Percentiles rank a stretch among this genome's conserved stretches.
These are phyloP conservation scores for Candida neerlandica DNA, from an alignment of 1,139 yeast species.

Conservation along the genomic window DNA sequence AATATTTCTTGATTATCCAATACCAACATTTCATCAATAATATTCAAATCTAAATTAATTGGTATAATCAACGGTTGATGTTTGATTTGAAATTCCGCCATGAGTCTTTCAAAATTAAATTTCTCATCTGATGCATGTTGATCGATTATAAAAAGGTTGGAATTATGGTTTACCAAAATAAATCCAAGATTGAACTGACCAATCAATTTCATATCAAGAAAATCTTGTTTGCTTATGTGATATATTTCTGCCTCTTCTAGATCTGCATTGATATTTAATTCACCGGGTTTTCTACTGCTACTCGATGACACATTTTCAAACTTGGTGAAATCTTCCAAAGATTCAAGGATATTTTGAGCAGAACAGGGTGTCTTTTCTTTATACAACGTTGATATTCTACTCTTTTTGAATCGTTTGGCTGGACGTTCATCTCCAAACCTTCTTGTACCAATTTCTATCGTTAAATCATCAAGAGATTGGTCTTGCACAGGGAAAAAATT, in stretches of 20 bases:
- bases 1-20: conserved; percentile 60
- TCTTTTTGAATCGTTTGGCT: conserved; percentile 13
- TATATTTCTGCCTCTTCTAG: conserved; percentile 47
- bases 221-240: conserved; percentile 64
- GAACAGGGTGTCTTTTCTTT: conserved; percentile 2
- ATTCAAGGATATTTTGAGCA: conserved; percentile 8
- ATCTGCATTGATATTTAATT: conserved; percentile 20
- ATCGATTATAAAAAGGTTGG: conserved; percentile 81
- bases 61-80: conserved; percentile 77
- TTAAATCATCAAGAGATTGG: conserved; percentile 7
- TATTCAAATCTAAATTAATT: conserved; percentile 60
- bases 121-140: conserved; percentile 99
- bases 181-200: conserved; percentile 96
- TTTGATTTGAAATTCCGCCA: conserved; percentile 50
- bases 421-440: conserved; percentile 19
- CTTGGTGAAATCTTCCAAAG: background rate
- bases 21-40: conserved; percentile 76
- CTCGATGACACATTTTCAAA: background rate
- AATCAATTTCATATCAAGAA: conserved; percentile 68
- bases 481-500: conserved; percentile 17
- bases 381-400: conserved; percentile 4
- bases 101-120: conserved; percentile 76
- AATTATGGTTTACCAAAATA: conserved; percentile 59
- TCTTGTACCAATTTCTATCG: conserved; percentile 19
- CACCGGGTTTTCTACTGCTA: background rate